A percentile compares a stretch with the other conserved stretches of the same genome.
These are phyloP conservation scores for Caloboletus inedulis DNA, from an alignment of 1,284 basidiomycete species.

Conservation along the genomic window DNA sequence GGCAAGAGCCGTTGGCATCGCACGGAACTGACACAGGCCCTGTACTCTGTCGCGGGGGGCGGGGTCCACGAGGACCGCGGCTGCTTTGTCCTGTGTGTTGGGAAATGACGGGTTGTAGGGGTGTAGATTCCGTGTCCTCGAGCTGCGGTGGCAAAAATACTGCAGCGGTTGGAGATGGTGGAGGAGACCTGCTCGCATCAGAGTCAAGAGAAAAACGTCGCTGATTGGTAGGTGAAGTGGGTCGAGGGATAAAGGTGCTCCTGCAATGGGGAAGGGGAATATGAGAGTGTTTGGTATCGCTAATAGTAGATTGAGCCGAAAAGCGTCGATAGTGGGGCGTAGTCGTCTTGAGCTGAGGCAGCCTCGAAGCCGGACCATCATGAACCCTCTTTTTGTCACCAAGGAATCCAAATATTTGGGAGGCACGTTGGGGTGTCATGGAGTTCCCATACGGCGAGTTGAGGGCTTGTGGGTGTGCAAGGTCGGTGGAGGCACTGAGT, in stretches of 20 bases:
- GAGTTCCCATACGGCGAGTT: slow-evolving; percentile 33
- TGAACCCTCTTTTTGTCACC: slow-evolving; percentile 40
- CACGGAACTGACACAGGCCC: slow-evolving; percentile 1
- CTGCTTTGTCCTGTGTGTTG: slow-evolving; percentile 19
- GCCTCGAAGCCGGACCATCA: slow-evolving; percentile 35
- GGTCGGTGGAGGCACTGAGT: slow-evolving; percentile 48
- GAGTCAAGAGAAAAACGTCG: slow-evolving; percentile 17
- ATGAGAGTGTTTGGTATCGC: slow-evolving; percentile 27
- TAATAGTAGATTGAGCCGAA: slow-evolving; percentile 26
- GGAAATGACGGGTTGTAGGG: not conserved
- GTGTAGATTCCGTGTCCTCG: slow-evolving; percentile 2
- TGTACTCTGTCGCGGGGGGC: slow-evolving; percentile 7
- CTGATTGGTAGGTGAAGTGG: slow-evolving; percentile 10
- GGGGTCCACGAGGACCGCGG: slow-evolving; percentile 16
- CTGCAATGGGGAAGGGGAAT: slow-evolving; percentile 18
- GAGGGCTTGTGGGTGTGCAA: slow-evolving; percentile 31
- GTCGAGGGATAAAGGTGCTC: slow-evolving; percentile 20
- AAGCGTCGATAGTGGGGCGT: slow-evolving; percentile 27
- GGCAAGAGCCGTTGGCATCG: not conserved
- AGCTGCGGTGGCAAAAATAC: not conserved
- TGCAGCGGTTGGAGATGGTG: slow-evolving; percentile 4
- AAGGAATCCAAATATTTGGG: slow-evolving; percentile 66
- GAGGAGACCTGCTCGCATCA: slow-evolving; percentile 12
- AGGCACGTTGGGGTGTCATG: slow-evolving; percentile 58
- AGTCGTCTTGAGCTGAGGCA: slow-evolving; percentile 31